Base-by-base conservation (phyloP, 164 flowering plant species). In the Tinospora cordifolia region DNA sequence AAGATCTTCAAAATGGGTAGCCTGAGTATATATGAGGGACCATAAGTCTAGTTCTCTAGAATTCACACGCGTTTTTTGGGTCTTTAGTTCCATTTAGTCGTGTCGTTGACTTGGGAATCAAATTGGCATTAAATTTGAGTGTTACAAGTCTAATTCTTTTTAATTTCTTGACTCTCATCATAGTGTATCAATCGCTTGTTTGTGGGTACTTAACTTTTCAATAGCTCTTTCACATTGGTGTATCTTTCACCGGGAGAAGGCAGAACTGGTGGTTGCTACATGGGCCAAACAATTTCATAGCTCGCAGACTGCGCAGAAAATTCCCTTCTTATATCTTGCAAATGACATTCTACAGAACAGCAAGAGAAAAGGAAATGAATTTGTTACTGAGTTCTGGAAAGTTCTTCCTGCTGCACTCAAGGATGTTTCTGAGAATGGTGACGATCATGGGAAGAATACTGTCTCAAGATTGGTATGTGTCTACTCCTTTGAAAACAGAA, bases 311-410 rank as follows among this genome's bases (percentile, higher is more conserved):
- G 78, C 69, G 24, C 85, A 85, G 75, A 88, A 87, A 84, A 84
- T 94, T 71, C 87, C 97, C 14, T 90, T 92, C 49, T 70, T 94
- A 62, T 94, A 94, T 75, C 97, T 94, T 75, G 97, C 99, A 44
- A 94, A 94, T 81, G 99, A 94, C 77, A 94, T 94, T 70, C 81
- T 94, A 25, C 99, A 94, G 79, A 94, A 94, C 73, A 94, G 99
- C 77, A 94, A 84, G 77, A 90, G 97, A 34, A 92, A 92, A 67
- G 99, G 99, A 69, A 88, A 83, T 78, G 99, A 94, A 80, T 94
- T 89, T 79, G 97, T 92, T 12, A 77, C 75, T 51, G 97, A 87
- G 77, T 90, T 92, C 60, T 92, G 97, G 97, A 94, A 94, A 71
- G 96, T 94, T 79, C 97, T 94, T 74, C 99, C 99, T 59, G 74